phyloP scores from a whole-genome alignment of 352 stramenopile species.

The Pythium aristosporum region DNA sequence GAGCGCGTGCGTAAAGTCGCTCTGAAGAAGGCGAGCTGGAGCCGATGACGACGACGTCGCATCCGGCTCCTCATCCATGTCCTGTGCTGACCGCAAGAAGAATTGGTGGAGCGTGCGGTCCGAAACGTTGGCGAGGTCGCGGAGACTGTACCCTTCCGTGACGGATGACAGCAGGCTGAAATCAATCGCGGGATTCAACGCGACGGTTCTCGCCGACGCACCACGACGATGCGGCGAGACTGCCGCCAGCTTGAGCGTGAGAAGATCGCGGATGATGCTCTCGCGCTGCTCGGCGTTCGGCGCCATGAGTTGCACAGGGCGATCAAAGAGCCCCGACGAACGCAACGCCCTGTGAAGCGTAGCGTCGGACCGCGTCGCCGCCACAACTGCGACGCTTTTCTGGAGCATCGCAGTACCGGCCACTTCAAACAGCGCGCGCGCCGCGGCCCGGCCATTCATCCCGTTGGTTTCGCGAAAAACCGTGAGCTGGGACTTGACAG shows the following conservation, averaged over 20 bases:
- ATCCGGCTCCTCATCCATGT: background rate
- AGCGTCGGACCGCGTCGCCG: conserved; percentile 53
- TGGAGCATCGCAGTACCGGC: conserved; percentile 54
- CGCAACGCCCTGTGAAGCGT: conserved; percentile 68
- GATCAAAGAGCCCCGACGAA: conserved; percentile 68
- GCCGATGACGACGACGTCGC: conserved; percentile 3
- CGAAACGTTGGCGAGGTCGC: conserved; percentile 67
- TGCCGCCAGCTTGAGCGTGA: conserved; percentile 41
- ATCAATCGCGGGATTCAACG: conserved; percentile 58
- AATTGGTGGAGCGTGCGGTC: conserved; percentile 69
- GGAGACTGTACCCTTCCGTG: conserved; percentile 82
- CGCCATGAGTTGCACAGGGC: conserved; percentile 50
- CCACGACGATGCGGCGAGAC: conserved; percentile 20
- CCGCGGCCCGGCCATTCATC: conserved; percentile 20
- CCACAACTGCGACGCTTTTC: conserved; percentile 71
- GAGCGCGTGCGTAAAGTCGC: conserved; percentile 74
- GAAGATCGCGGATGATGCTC: conserved; percentile 56
- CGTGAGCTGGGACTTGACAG: conserved; percentile 35
- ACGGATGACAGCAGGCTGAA: conserved; percentile 57
- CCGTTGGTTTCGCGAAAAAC: conserved; percentile 3
- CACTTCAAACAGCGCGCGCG: conserved; percentile 40
- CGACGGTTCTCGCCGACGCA: conserved; percentile 23
- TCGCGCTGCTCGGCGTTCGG: conserved; percentile 68
- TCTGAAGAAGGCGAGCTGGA: conserved; percentile 34
- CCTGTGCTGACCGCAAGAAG: conserved; percentile 43